Evolutionary conservation across 106 monocot species (phyloP).

Genomic region (Phalaenopsis aphrodite): DNA sequence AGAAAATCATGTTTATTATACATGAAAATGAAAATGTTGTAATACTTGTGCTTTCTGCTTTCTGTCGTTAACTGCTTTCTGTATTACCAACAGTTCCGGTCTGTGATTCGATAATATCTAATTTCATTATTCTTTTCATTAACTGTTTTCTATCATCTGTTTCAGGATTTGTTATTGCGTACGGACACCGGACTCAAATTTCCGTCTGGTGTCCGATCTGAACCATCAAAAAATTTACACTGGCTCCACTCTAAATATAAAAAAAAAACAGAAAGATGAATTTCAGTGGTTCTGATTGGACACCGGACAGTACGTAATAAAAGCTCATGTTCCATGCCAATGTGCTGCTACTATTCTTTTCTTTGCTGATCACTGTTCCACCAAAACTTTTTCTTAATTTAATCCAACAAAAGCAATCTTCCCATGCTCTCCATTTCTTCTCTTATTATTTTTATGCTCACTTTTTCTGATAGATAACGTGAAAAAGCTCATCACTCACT

Average conservation of each 20-base stretch:
- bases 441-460: background rate
- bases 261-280: no score
- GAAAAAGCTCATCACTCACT: conserved; percentile 2
- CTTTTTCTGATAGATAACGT: conserved; percentile 2
- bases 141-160: background rate
- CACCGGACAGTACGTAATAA: no score
- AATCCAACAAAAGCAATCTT: background rate
- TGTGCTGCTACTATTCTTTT: background rate
- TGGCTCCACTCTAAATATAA: no score
- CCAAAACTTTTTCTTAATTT: conserved; percentile 2
- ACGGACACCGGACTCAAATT: no score
- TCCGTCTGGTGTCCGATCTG: no score
- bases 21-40: no score
- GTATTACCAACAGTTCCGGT: no score
- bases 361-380: background rate
- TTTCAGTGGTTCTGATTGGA: no score
- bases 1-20: no score
- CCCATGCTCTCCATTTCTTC: conserved; percentile 5
- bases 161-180: background rate
- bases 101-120: background rate
- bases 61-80: no score
- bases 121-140: background rate
- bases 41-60: no score
- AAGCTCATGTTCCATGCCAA: background rate
- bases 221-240: no score